These are phyloP conservation scores for Eimeria necatrix DNA, from an alignment of 169 alveolate species.

Conservation along the genomic window DNA sequence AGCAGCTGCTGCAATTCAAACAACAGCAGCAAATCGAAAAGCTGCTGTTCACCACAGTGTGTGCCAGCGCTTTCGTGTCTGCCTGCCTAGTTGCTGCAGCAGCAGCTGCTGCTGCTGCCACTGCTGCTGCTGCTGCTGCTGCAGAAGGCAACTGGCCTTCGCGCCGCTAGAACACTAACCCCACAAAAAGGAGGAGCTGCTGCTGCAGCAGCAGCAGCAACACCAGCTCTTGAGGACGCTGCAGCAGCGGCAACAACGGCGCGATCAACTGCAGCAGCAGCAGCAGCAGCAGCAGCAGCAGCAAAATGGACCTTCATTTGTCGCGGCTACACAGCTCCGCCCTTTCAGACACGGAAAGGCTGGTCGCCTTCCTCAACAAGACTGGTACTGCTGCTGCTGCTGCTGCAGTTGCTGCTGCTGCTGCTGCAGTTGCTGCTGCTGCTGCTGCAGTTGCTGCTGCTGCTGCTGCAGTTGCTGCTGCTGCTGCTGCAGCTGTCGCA, in stretches of 20 bases:
- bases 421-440: conserved; percentile 1
- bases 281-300: conserved; percentile 46
- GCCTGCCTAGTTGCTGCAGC: too few species aligned
- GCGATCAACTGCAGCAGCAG: background rate
- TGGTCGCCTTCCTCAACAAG: conserved; percentile 47
- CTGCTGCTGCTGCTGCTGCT: background rate
- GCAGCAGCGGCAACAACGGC: conserved; percentile 43
- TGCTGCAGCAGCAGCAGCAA: too few species aligned
- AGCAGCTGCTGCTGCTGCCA: conserved; percentile 18
- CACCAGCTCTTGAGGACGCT: too few species aligned
- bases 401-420: background rate
- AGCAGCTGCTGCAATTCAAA: background rate
- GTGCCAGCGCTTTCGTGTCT: background rate
- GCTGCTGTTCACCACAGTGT: background rate
- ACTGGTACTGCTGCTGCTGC: conserved; percentile 52
- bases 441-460: background rate
- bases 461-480: background rate
- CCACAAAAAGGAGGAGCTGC: too few species aligned
- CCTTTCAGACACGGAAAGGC: background rate
- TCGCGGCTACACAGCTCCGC: background rate
- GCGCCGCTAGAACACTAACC: background rate
- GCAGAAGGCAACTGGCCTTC: background rate
- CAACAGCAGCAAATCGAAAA: background rate
- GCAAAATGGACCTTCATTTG: conserved; percentile 21
- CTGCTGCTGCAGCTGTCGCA: background rate